Conservation (phyloP, 768 basidiomycete genomes). For the Fistulinella prunicolor region DNA sequence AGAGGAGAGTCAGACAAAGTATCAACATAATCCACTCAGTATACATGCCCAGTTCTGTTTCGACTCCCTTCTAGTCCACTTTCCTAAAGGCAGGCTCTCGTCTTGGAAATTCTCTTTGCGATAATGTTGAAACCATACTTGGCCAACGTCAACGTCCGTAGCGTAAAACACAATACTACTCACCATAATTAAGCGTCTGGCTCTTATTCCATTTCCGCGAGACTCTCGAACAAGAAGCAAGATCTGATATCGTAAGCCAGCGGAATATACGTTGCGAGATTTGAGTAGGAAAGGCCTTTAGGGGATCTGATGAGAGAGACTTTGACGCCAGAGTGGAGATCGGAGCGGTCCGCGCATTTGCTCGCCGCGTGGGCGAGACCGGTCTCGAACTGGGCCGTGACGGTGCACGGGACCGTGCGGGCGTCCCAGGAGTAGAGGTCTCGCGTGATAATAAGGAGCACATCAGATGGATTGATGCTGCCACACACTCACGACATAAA, state of each 20-base stretch:
- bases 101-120: slow-evolving; percentile 86
- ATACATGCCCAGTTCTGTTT: slow-evolving; percentile 80
- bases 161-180: slow-evolving; percentile 11
- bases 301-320: slow-evolving; percentile 47
- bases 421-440: slow-evolving; percentile 69
- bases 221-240: slow-evolving; percentile 77
- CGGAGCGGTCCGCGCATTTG: slow-evolving; percentile 20
- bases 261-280: slow-evolving; percentile 77
- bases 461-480: slow-evolving; percentile 1
- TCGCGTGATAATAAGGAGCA: slow-evolving; percentile 26
- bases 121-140: slow-evolving; percentile 95
- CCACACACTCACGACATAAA: slow-evolving; percentile 59
- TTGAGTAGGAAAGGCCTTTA: slow-evolving; percentile 75
- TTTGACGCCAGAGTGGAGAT: slow-evolving; percentile 26
- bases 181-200: slow-evolving; percentile 89
- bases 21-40: slow-evolving; percentile 3
- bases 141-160: slow-evolving; percentile 6
- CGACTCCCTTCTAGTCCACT: slow-evolving; percentile 93
- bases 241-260: slow-evolving; percentile 55
- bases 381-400: slow-evolving; percentile 46
- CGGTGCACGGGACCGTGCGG: slow-evolving; percentile 57
- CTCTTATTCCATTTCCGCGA: slow-evolving; percentile 86
- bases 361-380: slow-evolving; percentile 34
- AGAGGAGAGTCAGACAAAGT: slow-evolving; percentile 2
- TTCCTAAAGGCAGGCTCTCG: slow-evolving; percentile 70